Percentiles rank a stretch among this genome's conserved stretches.
phyloP scores from a whole-genome alignment of 441 rosid genomes.

The Erysimum cheiri region DNA sequence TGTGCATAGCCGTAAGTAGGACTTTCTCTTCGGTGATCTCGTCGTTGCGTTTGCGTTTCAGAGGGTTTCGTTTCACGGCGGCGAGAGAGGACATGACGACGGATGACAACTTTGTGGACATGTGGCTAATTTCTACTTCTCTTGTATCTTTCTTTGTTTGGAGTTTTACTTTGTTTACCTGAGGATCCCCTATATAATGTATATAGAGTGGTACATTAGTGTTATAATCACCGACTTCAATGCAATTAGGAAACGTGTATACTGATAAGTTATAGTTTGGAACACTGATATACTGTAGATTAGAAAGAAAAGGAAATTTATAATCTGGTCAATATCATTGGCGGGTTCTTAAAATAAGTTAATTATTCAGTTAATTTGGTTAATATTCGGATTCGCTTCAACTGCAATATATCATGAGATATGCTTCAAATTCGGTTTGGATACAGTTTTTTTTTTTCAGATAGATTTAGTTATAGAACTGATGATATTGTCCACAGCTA shows the following conservation, averaged over 20 bases:
- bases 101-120: conserved; percentile 8
- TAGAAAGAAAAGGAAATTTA: background rate
- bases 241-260: background rate
- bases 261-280: too few relatives aligned
- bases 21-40: conserved; percentile 13
- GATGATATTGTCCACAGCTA: too few relatives aligned
- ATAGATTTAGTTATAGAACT: too few relatives aligned
- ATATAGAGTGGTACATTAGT: background rate
- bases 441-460: too few relatives aligned
- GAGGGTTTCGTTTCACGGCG: conserved; percentile 13
- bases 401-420: too few relatives aligned
- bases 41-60: conserved; percentile 23
- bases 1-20: background rate
- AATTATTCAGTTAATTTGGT: too few relatives aligned
- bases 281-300: too few relatives aligned
- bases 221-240: background rate
- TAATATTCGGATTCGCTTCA: too few relatives aligned
- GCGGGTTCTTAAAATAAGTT: too few relatives aligned
- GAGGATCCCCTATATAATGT: background rate
- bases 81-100: background rate
- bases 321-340: too few relatives aligned
- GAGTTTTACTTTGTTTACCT: background rate
- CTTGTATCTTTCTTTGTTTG: background rate
- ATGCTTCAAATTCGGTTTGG: background rate
- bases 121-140: background rate